Conservation (phyloP, 768 basidiomycete species). For the Cystofilobasidium macerans region DNA sequence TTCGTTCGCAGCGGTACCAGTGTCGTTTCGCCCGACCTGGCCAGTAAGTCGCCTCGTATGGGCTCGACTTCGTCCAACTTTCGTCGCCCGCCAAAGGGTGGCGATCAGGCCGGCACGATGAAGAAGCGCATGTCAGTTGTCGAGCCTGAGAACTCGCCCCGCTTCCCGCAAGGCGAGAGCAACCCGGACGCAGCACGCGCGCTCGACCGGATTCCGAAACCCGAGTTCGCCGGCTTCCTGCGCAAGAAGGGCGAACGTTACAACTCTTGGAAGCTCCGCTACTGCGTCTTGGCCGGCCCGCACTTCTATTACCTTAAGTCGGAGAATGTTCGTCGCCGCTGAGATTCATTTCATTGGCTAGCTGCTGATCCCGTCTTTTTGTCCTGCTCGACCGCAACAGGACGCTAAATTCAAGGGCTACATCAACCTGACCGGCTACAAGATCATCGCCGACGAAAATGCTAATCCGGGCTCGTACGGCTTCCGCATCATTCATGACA, state of each 20-base stretch:
- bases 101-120: background rate
- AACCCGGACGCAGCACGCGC: constrained; percentile 46
- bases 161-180: constrained; percentile 10
- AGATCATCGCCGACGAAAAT: constrained; percentile 83
- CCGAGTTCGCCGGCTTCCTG: constrained; percentile 89
- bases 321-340: constrained; percentile 42
- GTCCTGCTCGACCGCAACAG: constrained; percentile 39
- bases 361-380: background rate
- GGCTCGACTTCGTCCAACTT: constrained; percentile 10
- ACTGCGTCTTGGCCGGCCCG: constrained; percentile 82
- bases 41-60: background rate
- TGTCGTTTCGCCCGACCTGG: background rate
- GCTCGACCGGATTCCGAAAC: constrained; percentile 76
- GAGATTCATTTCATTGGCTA: background rate
- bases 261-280: constrained; percentile 82
- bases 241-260: constrained; percentile 89
- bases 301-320: constrained; percentile 80
- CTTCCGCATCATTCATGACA: constrained; percentile 83
- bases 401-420: constrained; percentile 96
- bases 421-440: constrained; percentile 80
- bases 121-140: constrained; percentile 25
- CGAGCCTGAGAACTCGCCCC: constrained; percentile 15
- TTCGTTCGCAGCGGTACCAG: background rate
- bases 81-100: constrained; percentile 16
- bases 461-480: constrained; percentile 85